These are phyloP conservation scores for Salpingoeca rosetta DNA, from an alignment of 78 protist species.

Conservation along the genomic window DNA sequence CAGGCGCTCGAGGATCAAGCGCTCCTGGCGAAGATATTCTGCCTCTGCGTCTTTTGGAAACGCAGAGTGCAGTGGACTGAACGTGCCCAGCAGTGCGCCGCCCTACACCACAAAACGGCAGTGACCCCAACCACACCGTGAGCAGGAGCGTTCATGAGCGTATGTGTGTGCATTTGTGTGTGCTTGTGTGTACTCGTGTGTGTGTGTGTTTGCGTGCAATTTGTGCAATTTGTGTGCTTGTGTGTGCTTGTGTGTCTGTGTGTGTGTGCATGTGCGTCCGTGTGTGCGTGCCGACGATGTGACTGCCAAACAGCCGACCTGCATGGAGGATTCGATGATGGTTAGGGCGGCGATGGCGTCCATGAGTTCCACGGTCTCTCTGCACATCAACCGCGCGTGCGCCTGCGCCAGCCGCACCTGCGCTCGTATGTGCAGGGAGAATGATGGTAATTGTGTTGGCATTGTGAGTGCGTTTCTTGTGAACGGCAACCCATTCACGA, in stretches of 20 bases:
- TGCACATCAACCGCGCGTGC: slow-evolving; percentile 71
- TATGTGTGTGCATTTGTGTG: background rate
- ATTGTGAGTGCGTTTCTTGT: too few relatives aligned
- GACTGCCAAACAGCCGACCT: background rate
- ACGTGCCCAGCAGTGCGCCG: background rate
- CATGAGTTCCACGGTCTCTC: slow-evolving; percentile 23
- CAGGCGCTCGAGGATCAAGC: slow-evolving; percentile 6
- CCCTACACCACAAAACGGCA: background rate
- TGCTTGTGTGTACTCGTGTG: too few relatives aligned
- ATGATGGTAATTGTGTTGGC: background rate
- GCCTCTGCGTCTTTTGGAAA: slow-evolving; percentile 60
- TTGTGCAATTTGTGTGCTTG: too few relatives aligned
- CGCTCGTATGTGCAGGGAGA: background rate
- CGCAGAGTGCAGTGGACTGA: slow-evolving; percentile 25
- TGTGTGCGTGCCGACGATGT: background rate
- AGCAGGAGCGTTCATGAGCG: background rate
- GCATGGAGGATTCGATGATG: slow-evolving; percentile 58
- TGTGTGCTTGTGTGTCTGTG: too few relatives aligned
- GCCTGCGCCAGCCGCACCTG: slow-evolving; percentile 57
- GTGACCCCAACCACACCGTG: slow-evolving; percentile 14
- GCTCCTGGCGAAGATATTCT: slow-evolving; percentile 11
- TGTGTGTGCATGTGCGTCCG: background rate
- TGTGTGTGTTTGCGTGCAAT: background rate
- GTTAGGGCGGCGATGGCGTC: slow-evolving; percentile 72
- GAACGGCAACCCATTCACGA: too few relatives aligned